Conservation (phyloP, 2,329 filamentous ascomycete species). For the Beauveria bassiana region DNA sequence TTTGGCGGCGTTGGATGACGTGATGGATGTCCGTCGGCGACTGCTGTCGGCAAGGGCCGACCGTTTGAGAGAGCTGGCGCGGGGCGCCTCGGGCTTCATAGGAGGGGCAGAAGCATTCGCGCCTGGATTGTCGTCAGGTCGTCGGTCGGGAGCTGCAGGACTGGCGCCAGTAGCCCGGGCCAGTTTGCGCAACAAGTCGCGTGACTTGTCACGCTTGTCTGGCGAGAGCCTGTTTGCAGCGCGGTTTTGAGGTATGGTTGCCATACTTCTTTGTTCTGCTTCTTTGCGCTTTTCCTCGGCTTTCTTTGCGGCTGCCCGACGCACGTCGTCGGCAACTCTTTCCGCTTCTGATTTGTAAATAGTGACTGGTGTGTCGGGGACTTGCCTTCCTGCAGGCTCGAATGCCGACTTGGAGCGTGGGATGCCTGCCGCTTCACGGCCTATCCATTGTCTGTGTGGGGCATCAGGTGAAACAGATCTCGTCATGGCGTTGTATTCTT, state of each 20-base stretch:
- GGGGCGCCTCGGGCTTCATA: not conserved
- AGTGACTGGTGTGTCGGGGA: slow-evolving; percentile 34
- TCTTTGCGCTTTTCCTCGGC: slow-evolving; percentile 2
- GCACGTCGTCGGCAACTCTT: slow-evolving; percentile 1
- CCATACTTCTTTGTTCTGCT: not conserved
- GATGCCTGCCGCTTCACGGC: slow-evolving; percentile 11
- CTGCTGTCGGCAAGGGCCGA: not conserved
- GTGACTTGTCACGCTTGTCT: slow-evolving; percentile 31
- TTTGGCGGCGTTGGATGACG: slow-evolving; percentile 6
- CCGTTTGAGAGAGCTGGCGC: slow-evolving; percentile 8
- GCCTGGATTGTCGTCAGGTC: not conserved
- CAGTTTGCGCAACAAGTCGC: slow-evolving; percentile 42
- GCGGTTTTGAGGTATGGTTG: not conserved
- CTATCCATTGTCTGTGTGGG: not conserved
- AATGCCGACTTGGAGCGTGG: slow-evolving; percentile 19
- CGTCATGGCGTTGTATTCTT: slow-evolving; percentile 39
- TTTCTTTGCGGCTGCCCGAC: not conserved
- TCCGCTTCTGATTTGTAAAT: slow-evolving; percentile 24
- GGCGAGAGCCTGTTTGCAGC: slow-evolving; percentile 15
- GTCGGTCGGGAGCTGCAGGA: slow-evolving; percentile 26
- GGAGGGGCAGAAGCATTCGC: not conserved
- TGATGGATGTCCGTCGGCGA: slow-evolving; percentile 3
- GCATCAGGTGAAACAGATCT: slow-evolving; percentile 36
- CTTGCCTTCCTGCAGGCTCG: slow-evolving; percentile 23
- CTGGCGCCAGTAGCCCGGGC: slow-evolving; percentile 40